Percentiles rank a stretch among this genome's conserved stretches.
phyloP scores from a whole-genome alignment of 2,329 filamentous ascomycete genomes.

The Westerdykella sp. region DNA sequence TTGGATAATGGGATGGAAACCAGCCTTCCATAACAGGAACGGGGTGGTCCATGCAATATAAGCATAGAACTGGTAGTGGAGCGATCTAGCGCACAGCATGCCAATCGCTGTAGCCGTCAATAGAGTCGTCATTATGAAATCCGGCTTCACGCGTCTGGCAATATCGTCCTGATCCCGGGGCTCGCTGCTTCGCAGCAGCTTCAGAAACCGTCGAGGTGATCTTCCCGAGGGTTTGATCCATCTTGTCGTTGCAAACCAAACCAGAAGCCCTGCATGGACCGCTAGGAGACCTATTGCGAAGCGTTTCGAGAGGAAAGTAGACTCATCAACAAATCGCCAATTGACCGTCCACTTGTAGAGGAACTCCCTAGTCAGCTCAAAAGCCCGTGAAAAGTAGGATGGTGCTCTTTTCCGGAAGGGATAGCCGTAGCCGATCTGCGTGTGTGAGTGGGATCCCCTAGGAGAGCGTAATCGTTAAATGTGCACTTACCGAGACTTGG shows the following conservation, averaged over 20 bases:
- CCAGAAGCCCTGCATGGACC: slow-evolving; percentile 60
- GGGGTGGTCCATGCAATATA: slow-evolving; percentile 88
- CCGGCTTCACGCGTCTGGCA: slow-evolving; percentile 56
- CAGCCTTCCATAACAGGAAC: slow-evolving; percentile 76
- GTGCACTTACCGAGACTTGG: slow-evolving; percentile 65
- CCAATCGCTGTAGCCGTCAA: slow-evolving; percentile 72
- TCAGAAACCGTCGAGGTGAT: slow-evolving; percentile 51
- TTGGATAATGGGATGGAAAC: slow-evolving; percentile 60
- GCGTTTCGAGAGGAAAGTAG: slow-evolving; percentile 63
- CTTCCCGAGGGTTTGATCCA: slow-evolving; percentile 68
- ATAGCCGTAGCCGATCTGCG: slow-evolving; percentile 48
- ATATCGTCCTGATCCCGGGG: slow-evolving; percentile 50
- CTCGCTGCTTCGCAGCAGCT: slow-evolving; percentile 42
- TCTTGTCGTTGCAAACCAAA: slow-evolving; percentile 57
- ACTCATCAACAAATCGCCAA: slow-evolving; percentile 90
- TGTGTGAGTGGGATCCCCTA: slow-evolving; percentile 7
- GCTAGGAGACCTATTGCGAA: slow-evolving; percentile 65
- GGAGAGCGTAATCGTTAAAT: slow-evolving; percentile 1
- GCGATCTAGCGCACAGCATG: slow-evolving; percentile 75
- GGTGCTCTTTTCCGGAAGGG: slow-evolving; percentile 64
- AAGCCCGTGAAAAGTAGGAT: slow-evolving; percentile 75
- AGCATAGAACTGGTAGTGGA: slow-evolving; percentile 94
- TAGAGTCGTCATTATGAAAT: slow-evolving; percentile 70
- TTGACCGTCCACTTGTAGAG: slow-evolving; percentile 99
- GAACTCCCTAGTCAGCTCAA: slow-evolving; percentile 86